A percentile compares a stretch with the other conserved stretches of the same genome.
phyloP scores from a whole-genome alignment of 305 asterid species.

The Coffea humblotiana region DNA sequence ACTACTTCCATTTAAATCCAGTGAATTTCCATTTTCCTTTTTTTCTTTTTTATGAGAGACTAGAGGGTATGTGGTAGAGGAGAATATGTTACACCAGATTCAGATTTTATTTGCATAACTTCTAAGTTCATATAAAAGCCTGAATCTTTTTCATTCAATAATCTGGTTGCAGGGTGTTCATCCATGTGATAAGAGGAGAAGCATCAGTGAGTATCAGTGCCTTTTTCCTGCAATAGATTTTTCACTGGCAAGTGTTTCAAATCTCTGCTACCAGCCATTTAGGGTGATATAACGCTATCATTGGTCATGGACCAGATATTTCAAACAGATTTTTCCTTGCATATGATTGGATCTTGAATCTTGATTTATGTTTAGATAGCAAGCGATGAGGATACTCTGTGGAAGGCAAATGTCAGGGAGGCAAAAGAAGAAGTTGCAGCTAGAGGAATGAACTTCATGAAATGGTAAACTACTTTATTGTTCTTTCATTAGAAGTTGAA shows the following conservation, averaged over 20 bases:
- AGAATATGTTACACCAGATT: neutral
- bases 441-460: conserved; percentile 74
- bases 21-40: neutral
- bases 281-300: neutral
- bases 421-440: conserved; percentile 72
- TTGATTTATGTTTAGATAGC: conserved; percentile 60
- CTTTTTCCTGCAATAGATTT: conserved; percentile 88
- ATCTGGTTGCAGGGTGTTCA: conserved; percentile 72
- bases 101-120: neutral
- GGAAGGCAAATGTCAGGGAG: conserved; percentile 89
- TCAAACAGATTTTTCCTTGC: conserved; percentile 12
- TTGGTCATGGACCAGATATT: conserved; percentile 13
- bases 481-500: conserved; percentile 9
- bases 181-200: conserved; percentile 94
- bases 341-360: conserved; percentile 9
- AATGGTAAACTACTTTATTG: conserved; percentile 47
- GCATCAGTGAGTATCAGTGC: conserved; percentile 69
- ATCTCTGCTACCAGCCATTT: conserved; percentile 13
- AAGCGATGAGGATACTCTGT: conserved; percentile 72
- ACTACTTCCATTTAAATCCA: neutral
- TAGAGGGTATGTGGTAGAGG: neutral
- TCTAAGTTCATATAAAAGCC: neutral
- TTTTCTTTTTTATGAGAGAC: neutral
- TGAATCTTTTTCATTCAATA: neutral
- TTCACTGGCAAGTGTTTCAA: conserved; percentile 52